Conservation (phyloP, 1,284 basidiomycete species). For the Irpex rosettiformis region DNA sequence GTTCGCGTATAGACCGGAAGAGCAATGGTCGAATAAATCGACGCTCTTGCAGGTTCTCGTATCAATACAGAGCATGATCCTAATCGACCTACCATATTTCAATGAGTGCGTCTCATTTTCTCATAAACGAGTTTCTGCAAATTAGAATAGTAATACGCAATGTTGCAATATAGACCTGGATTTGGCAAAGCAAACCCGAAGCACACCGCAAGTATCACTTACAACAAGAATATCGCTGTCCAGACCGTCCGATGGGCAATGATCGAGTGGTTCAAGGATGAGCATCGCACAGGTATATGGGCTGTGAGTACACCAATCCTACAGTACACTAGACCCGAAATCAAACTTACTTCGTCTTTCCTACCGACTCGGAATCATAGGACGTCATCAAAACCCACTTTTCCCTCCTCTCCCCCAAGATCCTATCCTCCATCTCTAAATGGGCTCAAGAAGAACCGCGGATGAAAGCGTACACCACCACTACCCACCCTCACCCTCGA, state of each 20-base stretch:
- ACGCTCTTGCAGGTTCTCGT: conserved; percentile 53
- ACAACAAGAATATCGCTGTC: conserved; percentile 40
- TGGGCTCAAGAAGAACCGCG: conserved; percentile 34
- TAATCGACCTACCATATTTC: conserved; percentile 52
- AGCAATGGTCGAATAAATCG: conserved; percentile 50
- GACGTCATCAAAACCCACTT: conserved; percentile 50
- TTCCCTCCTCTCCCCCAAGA: conserved; percentile 36
- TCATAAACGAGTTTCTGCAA: too few relatives aligned
- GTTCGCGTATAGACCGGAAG: conserved; percentile 46
- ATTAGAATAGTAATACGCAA: too few relatives aligned
- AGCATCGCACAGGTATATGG: conserved; percentile 42
- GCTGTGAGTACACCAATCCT: conserved; percentile 33
- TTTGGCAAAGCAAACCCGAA: conserved; percentile 38
- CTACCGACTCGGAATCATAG: conserved; percentile 23
- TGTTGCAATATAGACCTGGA: conserved; percentile 41
- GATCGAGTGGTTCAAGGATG: conserved; percentile 46
- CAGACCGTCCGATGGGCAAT: conserved; percentile 49
- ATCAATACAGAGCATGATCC: conserved; percentile 56
- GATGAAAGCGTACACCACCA: conserved; percentile 22
- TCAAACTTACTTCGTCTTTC: neutral
- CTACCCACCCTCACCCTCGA: neutral
- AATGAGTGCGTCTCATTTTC: conserved; percentile 42
- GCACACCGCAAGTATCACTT: conserved; percentile 34
- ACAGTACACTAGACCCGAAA: too few relatives aligned
- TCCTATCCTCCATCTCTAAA: conserved; percentile 37